These are phyloP conservation scores for Nakazawaea populi DNA, from an alignment of 805 yeast species.

Conservation along the genomic window DNA sequence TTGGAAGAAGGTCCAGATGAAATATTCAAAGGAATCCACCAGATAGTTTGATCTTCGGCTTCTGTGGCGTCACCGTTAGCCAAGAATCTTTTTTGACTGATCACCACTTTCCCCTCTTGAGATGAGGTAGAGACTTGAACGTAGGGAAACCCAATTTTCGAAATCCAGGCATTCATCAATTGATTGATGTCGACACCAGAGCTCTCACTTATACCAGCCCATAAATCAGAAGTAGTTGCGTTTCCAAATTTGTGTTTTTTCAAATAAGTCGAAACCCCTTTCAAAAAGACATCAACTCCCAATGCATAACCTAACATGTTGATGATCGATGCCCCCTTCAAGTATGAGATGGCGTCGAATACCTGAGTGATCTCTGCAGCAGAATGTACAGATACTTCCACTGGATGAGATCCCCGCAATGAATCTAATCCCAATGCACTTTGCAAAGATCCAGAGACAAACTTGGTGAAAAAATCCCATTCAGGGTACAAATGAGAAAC, in stretches of 20 bases:
- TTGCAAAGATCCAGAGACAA: conserved; percentile 46
- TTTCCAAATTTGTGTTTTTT: conserved; percentile 58
- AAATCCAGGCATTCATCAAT: conserved; percentile 66
- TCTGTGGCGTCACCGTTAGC: conserved; percentile 53
- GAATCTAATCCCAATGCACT: conserved; percentile 49
- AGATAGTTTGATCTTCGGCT: conserved; percentile 49
- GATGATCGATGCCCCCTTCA: conserved; percentile 75
- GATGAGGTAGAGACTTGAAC: conserved; percentile 35
- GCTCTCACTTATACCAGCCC: conserved; percentile 59
- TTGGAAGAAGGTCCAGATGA: conserved; percentile 18
- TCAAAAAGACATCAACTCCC: conserved; percentile 62
- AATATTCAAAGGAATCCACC: conserved; percentile 54
- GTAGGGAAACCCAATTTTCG: conserved; percentile 68
- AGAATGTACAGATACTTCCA: conserved; percentile 73
- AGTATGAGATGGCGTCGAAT: conserved; percentile 75
- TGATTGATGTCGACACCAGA: conserved; percentile 54
- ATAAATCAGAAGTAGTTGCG: conserved; percentile 69
- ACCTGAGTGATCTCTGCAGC: conserved; percentile 79
- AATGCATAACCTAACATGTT: conserved; percentile 70
- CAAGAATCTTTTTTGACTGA: conserved; percentile 57
- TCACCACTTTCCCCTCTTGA: conserved; percentile 28
- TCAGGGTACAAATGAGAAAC: conserved; percentile 69
- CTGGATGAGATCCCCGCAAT: conserved; percentile 66
- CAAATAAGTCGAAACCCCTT: conserved; percentile 69
- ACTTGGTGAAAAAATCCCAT: conserved; percentile 68